Base-by-base conservation (phyloP, 192 early-diverging fungal genomes). In the Rhizoclosmatium globosum region DNA sequence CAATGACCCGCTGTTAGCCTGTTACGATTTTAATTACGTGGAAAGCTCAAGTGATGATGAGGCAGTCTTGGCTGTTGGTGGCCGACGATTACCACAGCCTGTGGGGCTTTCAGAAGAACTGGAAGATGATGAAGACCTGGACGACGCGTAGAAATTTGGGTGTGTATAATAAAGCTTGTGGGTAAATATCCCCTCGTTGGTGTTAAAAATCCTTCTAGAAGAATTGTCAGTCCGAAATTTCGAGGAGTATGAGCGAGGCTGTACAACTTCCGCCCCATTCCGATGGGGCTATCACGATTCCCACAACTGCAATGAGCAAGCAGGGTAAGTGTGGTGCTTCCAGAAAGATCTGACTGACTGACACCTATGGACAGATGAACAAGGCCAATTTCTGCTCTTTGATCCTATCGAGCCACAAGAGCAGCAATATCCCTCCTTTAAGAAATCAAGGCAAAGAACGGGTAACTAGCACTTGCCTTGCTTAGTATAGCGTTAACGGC, bases 11-110 rank as follows among this genome's bases (percentile, higher is more conserved):
- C 31, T 31, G 31, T 31, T 31, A 31, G 72, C 59, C 15, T 1
- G 38, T 31, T 74, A 57, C 31, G 72, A 74, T 61, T 74, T 74
- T 45, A 74, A 74, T 62, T 61, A 17, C 42, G 72, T 61, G 41
- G 58, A 59, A 7, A n/a, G 46, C 11, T 60, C 38, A 21, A 62
- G 23, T 23, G 46, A 76, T 47, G 74, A 67, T 17, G 69, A 21
- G 31, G 31, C 31, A 31, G 31, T 31, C 31, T 31, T 31, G 31
- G 31, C 31, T 31, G 31, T 31, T 31, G 31, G 31, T 31, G 31
- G 31, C 31, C 31, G 31, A 31, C 31, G 31, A 31, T 31, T 31
- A 31, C 31, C 31, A 31, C 31, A 31, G 31, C 31, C 31, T 0
- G 0, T 31, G 31, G 31, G 31, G 31, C 31, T 31, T 31, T 31